These are phyloP conservation scores for Pseudocercospora vitis DNA, from an alignment of 2,329 filamentous ascomycete species.

Conservation along the genomic window DNA sequence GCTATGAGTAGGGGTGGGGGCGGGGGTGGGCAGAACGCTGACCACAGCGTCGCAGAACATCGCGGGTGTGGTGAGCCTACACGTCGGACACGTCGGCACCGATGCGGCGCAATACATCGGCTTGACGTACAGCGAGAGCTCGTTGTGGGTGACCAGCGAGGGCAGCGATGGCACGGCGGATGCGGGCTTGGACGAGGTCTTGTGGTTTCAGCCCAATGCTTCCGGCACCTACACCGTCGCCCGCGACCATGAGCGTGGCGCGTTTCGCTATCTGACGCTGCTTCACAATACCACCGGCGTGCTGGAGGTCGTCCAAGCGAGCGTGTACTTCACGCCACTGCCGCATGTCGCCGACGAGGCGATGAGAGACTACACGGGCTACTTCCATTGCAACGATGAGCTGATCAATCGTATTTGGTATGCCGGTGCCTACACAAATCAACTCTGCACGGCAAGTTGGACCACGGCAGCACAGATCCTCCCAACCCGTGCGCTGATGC, in stretches of 20 bases:
- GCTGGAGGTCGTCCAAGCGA: constrained; percentile 43
- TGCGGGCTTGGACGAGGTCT: constrained; percentile 46
- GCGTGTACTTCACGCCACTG: constrained; percentile 49
- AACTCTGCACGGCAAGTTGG: constrained; percentile 25
- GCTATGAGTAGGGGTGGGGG: too few relatives aligned
- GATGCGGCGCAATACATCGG: constrained; percentile 44
- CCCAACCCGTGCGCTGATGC: not conserved
- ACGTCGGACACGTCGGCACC: constrained; percentile 37
- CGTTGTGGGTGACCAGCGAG: constrained; percentile 53
- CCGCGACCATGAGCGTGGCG: constrained; percentile 49
- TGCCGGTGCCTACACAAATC: constrained; percentile 42
- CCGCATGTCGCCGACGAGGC: constrained; percentile 43
- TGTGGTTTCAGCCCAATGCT: constrained; percentile 49
- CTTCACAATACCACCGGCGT: constrained; percentile 41
- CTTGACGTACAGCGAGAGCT: constrained; percentile 45
- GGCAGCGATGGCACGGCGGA: constrained; percentile 46
- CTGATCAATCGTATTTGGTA: constrained; percentile 49
- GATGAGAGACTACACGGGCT: constrained; percentile 44
- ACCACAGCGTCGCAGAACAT: constrained; percentile 37
- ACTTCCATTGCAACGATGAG: constrained; percentile 47
- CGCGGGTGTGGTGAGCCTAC: constrained; percentile 43
- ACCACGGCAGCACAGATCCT: not conserved
- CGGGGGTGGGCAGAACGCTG: not conserved
- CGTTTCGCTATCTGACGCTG: constrained; percentile 55
- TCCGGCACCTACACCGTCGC: constrained; percentile 47